These are phyloP conservation scores for Chloris gayana DNA, from an alignment of 176 grass and related monocot genomes.

Conservation along the genomic window DNA sequence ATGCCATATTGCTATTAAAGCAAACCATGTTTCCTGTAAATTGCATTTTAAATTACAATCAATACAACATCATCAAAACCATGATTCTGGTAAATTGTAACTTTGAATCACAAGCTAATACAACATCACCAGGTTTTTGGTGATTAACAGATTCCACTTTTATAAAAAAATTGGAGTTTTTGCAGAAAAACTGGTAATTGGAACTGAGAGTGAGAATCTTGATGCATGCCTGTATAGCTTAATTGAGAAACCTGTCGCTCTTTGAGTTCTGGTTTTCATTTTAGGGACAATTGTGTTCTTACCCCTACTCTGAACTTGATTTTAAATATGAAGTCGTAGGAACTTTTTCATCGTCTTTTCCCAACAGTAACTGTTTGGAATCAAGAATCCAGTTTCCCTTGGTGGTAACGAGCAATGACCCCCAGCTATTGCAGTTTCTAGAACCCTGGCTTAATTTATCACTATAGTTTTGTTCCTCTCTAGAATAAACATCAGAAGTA, in stretches of 20 bases:
- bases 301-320: too few relatives aligned
- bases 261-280: not conserved
- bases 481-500: not conserved
- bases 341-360: not conserved
- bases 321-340: not conserved
- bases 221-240: not conserved
- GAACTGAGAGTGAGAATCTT: not conserved
- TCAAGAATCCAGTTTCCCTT: not conserved
- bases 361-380: not conserved
- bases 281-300: too few relatives aligned
- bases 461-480: not conserved
- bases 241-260: not conserved
- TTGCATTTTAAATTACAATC: too few relatives aligned
- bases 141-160: not conserved
- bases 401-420: not conserved
- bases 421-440: not conserved
- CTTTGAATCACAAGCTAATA: too few relatives aligned
- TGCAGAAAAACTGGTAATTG: not conserved
- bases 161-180: not conserved
- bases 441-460: not conserved
- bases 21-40: too few relatives aligned
- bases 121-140: not conserved
- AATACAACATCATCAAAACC: too few relatives aligned
- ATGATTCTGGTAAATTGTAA: too few relatives aligned
- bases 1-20: too few relatives aligned